Evolutionary conservation across 1,284 basidiomycete genomes (phyloP), one percentile per base, ranked within the genome.

Genomic region (Ustilago curta): DNA sequence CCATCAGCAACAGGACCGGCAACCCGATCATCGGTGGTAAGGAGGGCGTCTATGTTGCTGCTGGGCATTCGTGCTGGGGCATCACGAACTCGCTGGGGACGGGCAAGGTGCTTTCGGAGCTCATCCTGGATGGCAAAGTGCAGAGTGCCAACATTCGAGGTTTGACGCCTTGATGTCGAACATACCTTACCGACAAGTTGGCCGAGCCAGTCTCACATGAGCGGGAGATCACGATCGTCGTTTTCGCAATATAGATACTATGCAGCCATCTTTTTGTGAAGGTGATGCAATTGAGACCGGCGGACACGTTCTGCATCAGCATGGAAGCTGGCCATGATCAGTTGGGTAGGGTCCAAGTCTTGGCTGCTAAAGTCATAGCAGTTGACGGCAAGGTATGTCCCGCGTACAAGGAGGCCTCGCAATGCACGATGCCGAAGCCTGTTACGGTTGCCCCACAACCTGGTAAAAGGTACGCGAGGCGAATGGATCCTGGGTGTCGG

Each of bases 51-150:
- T 88, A 82, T 40, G 82, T 88, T 19, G 87, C 86, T 8, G 86
- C 85, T 12, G 87, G 87, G 0, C 86, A 87, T 59, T 80, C 80
- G 23, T 87, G 87, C 58, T 88, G 87, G 87, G 87, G 87, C 21
- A 87, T 87, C 64, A 85, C 79, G 64, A 80, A 83, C 78, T 70
- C 71, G 49, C 87, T 88, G 1, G 89, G 88, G 2, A 88, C 88
- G 0, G 89, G 89, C 4, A 85, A 87, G 58, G 86, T 87, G 9
- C 77, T 89, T 67, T 84, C 87, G 18, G 88, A 89, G 80, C 72
- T 89, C 25, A 85, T 89, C 6, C 70, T 88, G 18, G 87, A 88
- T 37, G 88, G 88, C 4, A 85, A 86, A 65, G 86, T 85, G 9
- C 84, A 79, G 43, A 88, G 87, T 44, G 88, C 88, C 25, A 86